Evolutionary conservation across 306 rosid genomes (phyloP), one percentile per base, ranked within the genome.

Genomic region (Medicago lupulina): DNA sequence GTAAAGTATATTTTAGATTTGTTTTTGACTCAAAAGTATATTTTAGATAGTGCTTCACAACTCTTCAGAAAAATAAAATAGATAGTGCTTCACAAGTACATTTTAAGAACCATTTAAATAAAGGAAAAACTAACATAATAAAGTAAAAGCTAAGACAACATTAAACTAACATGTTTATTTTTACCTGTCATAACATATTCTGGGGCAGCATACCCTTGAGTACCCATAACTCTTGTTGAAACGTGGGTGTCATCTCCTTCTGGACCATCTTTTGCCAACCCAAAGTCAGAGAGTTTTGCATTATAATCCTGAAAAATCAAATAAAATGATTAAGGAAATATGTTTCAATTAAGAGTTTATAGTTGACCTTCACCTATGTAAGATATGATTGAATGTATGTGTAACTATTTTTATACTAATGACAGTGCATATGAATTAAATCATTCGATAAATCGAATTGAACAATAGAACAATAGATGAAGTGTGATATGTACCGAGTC

Each of bases 231-330:
- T 12, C 98, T 60, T 0, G 97, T 94, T 41, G 98, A 91, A 75
- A 94, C 98, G 57, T 94, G 98, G 6, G 98, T 91, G 54, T 94
- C 94, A 62, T 91, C 97, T 54, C 98, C 98, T 85, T 89, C 97
- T 0, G 97, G 98, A 3, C 97, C 98, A 55, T 94, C 98, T 76
- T 88, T 94, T 41, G 98, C 98, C 49, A 94, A 81, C 4, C 98
- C 98, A 60, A 94, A 89, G 82, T 94, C 97, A 0, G 98, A 94
- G 8, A 91, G 94, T 77, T 94, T 94, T 61, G 98, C 65, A n/a
- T 85, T 88, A 78, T 78, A 86, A 82, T 94, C 98, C 98, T 93
- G 84, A 9, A 80, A 63, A 18, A 58, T 8, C 15, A 61, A 53
- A 39, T 40, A 23, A 21, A 25, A 51, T 21, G 23, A 39, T 28